Base-by-base conservation (phyloP, 257 asterid species). In the Capsicum baccatum region DNA sequence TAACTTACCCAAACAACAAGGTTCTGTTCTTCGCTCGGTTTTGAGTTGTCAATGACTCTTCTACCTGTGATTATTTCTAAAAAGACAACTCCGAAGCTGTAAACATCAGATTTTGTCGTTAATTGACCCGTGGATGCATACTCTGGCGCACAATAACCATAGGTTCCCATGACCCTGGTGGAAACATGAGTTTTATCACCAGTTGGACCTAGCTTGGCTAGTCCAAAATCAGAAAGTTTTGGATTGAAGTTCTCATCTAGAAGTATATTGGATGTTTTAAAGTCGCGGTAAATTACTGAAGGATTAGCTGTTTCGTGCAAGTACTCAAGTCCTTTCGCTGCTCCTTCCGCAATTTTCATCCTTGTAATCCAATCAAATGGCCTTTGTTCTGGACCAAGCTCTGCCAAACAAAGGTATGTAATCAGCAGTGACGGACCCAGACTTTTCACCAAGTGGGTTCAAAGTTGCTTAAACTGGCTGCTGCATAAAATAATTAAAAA, bases 241-340 rank as follows among this genome's bases (percentile, higher is more conserved):
- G 97, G 92, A 68, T 88, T 86, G 79, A 89, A 93, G 10, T 88
- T 80, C 8, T 42, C 89, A 5, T 90, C 97, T 82, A 95, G 79
- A n/a, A 95, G 95, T 87, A 95, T 92, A 89, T 93, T 93, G 64
- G 98, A 91, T 11, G 97, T 92, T 88, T 95, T 95, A 67, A 95
- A 95, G 85, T 95, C 98, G 6, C 98, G 93, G 62, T 91, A 95
- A 17, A 95, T 94, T 17, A 95, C 97, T 0, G 96, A 97, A 42
- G 98, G 98, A 56, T 90, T 89, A 21, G 97, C 96, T 1, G 93
- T 92, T 86, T 95, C 97, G n/a, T 95, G 98, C 89, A 95, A 87
- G 87, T 95, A 93, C 79, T 95, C 98, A 1, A 95, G 95, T 48
- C 97, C 98, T 62, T 83, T 87, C 33, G 98, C 97, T 57, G 98